Evolutionary conservation across 176 grass and related monocot genomes (phyloP).

Genomic region (Triticum aestivum): IWGSC_CS_RefSeq_v2.1 NC_057807.1:6542216-6542715

Average conservation of each 20-base stretch:
- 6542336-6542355: constrained; percentile 64
- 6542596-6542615: not conserved
- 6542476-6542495: not conserved
- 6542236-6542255: not conserved
- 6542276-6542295: constrained; percentile 20
- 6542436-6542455: not conserved
- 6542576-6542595: not conserved
- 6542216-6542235: not conserved
- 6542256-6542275: constrained; percentile 8
- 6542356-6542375: constrained; percentile 51
- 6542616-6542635: too few species aligned
- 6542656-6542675: too few species aligned
- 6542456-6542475: too few species aligned
- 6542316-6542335: constrained; percentile 85
- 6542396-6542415: constrained; percentile 46
- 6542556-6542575: not conserved
- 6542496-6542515: constrained; percentile 91
- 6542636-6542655: too few species aligned
- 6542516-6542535: constrained; percentile 65
- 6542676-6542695: too few species aligned
- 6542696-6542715: too few species aligned
- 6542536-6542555: constrained; percentile 13
- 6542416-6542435: constrained; percentile 43
- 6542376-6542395: constrained; percentile 58
- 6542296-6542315: constrained; percentile 86